Evolutionary conservation across 805 yeast genomes (phyloP).

Genomic region (Lipomyces yamanashiensis): DNA sequence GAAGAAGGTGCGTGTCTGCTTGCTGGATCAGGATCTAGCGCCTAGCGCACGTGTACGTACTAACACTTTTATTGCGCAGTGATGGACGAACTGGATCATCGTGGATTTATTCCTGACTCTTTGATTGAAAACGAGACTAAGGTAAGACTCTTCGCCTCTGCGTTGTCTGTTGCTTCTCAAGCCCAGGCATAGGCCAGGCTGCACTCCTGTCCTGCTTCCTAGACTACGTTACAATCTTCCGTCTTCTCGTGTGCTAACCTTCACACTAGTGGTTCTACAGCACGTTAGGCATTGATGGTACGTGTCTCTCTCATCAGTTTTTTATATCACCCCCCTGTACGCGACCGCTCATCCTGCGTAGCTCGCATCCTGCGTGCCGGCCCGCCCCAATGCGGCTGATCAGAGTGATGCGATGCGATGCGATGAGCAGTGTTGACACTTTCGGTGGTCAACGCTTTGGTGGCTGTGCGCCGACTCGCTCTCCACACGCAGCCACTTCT

Average conservation of each 20-base stretch:
- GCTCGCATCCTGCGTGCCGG: not conserved
- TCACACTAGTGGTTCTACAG: conserved; percentile 74
- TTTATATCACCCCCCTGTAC: not conserved
- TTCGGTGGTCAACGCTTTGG: not conserved
- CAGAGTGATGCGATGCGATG: not conserved
- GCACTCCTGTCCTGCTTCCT: not conserved
- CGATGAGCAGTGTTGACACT: not conserved
- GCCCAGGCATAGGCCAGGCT: not conserved
- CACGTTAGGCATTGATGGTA: conserved; percentile 79
- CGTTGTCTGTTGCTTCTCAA: not conserved
- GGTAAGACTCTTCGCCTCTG: conserved; percentile 34
- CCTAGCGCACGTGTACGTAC: not conserved
- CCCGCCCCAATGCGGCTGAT: conserved; percentile 7
- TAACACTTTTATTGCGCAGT: conserved; percentile 50
- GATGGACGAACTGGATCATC: conserved; percentile 75
- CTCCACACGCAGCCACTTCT: not conserved
- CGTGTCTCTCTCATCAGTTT: not conserved
- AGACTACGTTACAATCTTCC: not conserved
- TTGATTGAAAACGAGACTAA: conserved; percentile 82
- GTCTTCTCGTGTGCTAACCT: not conserved
- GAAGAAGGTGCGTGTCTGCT: conserved; percentile 48
- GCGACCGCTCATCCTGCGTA: no score
- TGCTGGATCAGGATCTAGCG: not conserved
- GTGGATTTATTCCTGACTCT: conserved; percentile 87
- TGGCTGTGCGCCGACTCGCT: not conserved